These are phyloP conservation scores for Penicillium paneum DNA, from an alignment of 2,329 filamentous ascomycete species.

Conservation along the genomic window DNA sequence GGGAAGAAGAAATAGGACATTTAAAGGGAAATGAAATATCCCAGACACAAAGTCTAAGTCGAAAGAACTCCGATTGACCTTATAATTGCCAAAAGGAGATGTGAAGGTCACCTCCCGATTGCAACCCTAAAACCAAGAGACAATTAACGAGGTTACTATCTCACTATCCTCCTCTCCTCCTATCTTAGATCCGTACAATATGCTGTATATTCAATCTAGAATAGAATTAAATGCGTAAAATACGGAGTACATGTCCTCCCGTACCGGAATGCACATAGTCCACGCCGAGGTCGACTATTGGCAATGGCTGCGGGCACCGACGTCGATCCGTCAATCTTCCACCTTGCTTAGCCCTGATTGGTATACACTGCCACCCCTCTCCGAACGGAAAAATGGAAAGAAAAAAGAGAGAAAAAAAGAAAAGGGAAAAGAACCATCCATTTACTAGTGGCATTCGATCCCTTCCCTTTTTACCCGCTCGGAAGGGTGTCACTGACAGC, in stretches of 20 bases:
- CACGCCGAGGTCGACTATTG: slow-evolving; percentile 34
- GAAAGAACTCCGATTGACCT: neutral
- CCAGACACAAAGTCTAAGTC: neutral
- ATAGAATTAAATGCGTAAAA: neutral
- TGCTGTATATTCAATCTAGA: neutral
- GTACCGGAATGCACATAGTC: slow-evolving; percentile 28
- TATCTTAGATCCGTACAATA: no score
- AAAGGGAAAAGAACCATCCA: slow-evolving; percentile 1
- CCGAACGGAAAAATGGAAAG: neutral
- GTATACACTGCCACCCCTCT: slow-evolving; percentile 12
- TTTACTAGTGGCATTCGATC: neutral
- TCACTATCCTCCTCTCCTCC: no score
- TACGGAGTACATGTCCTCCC: neutral
- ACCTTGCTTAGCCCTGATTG: slow-evolving; percentile 35
- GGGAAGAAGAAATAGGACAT: neutral
- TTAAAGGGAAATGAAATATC: neutral
- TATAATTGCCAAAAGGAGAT: neutral
- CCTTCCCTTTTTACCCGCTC: neutral
- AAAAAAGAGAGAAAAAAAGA: neutral
- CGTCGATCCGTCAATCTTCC: slow-evolving; percentile 36
- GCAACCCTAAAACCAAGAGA: neutral
- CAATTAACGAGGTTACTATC: neutral
- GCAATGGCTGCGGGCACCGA: slow-evolving; percentile 35
- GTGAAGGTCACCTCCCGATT: neutral
- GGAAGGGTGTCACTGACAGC: neutral